Conservation (phyloP, 768 basidiomycete genomes). For the Punctularia strigosozonata region DNA sequence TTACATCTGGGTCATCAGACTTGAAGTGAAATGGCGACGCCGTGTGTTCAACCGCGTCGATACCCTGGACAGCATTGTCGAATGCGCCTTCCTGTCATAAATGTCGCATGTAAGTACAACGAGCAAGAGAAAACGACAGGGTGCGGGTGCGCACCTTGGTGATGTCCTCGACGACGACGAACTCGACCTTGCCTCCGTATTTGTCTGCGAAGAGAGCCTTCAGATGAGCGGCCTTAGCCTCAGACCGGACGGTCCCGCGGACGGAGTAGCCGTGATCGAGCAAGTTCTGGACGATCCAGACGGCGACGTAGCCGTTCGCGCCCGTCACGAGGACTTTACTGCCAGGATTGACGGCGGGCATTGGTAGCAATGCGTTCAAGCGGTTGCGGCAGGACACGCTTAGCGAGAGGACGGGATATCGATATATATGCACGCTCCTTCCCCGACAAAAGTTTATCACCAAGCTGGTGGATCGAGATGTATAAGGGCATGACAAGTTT, state of each 20-base stretch:
- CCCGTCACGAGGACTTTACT: conserved; percentile 4
- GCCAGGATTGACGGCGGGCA: conserved; percentile 1
- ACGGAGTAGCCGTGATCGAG: conserved; percentile 26
- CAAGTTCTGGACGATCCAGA: conserved; percentile 19
- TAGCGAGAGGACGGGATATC: too few species aligned
- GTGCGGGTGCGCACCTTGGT: conserved; percentile 17
- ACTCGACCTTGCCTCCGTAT: conserved; percentile 24
- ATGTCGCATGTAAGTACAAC: neutral
- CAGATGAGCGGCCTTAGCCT: conserved; percentile 31
- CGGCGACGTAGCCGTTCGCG: conserved; percentile 8
- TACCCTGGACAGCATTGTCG: conserved; percentile 29
- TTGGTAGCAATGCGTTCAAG: too few species aligned
- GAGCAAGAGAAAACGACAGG: neutral
- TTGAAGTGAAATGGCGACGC: conserved; percentile 20
- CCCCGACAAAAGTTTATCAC: too few species aligned
- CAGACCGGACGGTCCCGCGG: conserved; percentile 31
- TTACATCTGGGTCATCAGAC: conserved; percentile 10
- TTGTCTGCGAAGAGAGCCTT: conserved; percentile 22
- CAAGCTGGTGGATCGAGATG: too few species aligned
- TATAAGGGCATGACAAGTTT: too few species aligned
- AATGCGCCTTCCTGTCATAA: conserved; percentile 17
- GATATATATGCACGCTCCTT: too few species aligned
- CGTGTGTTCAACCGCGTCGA: conserved; percentile 26
- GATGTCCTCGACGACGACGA: conserved; percentile 35
- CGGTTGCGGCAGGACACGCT: too few species aligned